Evolutionary conservation across 2,329 filamentous ascomycete species (phyloP), one percentile per base, ranked within the genome.

Genomic region (Monosporascus sp.): DNA sequence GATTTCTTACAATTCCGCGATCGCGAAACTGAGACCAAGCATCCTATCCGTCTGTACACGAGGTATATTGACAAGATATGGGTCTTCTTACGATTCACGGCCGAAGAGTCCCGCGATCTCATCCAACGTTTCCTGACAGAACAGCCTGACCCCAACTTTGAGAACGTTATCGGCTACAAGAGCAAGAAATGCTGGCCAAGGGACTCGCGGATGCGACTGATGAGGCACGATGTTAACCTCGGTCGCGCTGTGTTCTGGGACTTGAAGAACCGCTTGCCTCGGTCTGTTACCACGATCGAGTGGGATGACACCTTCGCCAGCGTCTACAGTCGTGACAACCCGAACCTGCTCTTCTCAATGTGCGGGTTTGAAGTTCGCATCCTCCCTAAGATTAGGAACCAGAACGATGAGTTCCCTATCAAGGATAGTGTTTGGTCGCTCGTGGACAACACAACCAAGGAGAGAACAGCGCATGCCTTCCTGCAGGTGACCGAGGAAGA

Each of bases 151-250:
- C 94, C 94, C 2, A 99, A 99, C 68, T 99, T 99, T 60, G 94
- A 99, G 69, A 99, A 99, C 59, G 94, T 99, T 42, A 97, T 99
- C 62, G 94, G 94, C 0, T 99, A 97, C 72, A 92, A 90, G 76
- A 99, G 96, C 74, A 99, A 99, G 79, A 99, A 97, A 70, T 99
- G 95, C 73, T 99, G 94, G 94, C 95, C 94, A 42, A 85, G 94
- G 63, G 94, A 99, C 69, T 97, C 92, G 24, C 85, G 94, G 49
- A 99, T 99, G 95, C 87, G 95, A 46, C 74, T 99, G 63, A 99
- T 99, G 94, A 86, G 94, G 57, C 94, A 99, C 71, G 94, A 99
- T 72, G 95, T 99, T 60, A 97, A 99, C 63, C 84, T 99, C 42
- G 94, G 95, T 42, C 87, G 95, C 55, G 95, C 95, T 54, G 94